Evolutionary conservation across 2,329 filamentous ascomycete species (phyloP), one percentile per base, ranked within the genome.

Genomic region (Didymella sp.): DNA sequence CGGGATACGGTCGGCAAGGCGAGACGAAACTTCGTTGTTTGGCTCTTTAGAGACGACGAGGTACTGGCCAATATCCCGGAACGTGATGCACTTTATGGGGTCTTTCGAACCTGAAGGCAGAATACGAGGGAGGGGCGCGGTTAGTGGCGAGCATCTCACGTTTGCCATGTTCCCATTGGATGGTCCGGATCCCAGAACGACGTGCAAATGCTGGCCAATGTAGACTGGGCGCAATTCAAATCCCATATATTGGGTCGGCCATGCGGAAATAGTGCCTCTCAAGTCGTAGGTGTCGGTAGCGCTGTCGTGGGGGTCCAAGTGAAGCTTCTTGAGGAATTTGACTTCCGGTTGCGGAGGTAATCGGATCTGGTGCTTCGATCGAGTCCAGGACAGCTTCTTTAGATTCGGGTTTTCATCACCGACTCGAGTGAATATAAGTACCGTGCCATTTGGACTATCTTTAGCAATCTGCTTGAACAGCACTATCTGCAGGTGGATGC

Each of bases 161-260:
- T 47, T 35, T 15, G 40, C 62, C 53, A 46, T 57, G 43, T 46
- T 41, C 11, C 52, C 35, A 47, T 76, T 76, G 0, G 84, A 83
- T n/a, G 80, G 76, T 30, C 85, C 68, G 28, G 85, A 86, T 1
- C 89, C 89, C 13, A 91, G 78, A 0, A 91, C 84, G 2, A 79
- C 77, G 12, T 89, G 81, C 24, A 78, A 79, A 43, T 85, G 83
- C 30, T 82, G 77, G 8, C 89, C 89, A 35, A 92, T 83, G 72
- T 89, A 91, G 3, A 87, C 79, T 4, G 92, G 79, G 0, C 84
- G 75, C 0, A 85, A 82, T 4, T 78, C 53, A 15, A 60, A 62
- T n/a, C 56, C 53, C 3, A 62, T 17, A 11, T 74, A 68, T 86
- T 88, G 78, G 15, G 84, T 85, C 77, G 93, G 91, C 87, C 89